A percentile compares a stretch with the other conserved stretches of the same genome.
Conservation (phyloP, 2,329 filamentous ascomycete genomes). For the Colletotrichum neosansevieriae region DNA sequence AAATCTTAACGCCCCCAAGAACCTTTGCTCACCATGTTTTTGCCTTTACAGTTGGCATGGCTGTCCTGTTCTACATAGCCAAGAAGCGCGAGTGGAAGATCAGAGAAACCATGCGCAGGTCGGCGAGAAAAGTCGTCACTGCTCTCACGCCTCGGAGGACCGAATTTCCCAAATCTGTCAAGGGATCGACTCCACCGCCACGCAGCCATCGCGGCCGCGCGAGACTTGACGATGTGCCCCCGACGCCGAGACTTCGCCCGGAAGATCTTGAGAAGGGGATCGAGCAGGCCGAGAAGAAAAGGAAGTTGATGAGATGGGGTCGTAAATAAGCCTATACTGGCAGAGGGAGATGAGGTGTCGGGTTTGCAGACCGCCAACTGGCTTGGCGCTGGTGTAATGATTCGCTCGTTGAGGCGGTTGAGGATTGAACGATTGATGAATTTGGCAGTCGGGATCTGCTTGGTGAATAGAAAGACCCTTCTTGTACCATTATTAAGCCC, state of each 20-base stretch:
- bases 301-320: conserved; percentile 49
- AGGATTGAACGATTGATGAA: conserved; percentile 24
- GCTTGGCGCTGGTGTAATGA: conserved; percentile 35
- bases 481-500: conserved; percentile 34
- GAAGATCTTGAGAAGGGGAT: conserved; percentile 72
- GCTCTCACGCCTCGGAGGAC: conserved; percentile 72
- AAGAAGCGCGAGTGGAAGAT: conserved; percentile 90
- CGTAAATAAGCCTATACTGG: conserved; percentile 24
- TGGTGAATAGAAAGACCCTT: conserved; percentile 25
- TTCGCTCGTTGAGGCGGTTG: conserved; percentile 20
- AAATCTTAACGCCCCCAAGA: neutral
- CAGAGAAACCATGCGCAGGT: conserved; percentile 77
- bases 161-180: conserved; percentile 71
- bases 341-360: neutral
- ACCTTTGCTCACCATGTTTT: conserved; percentile 5
- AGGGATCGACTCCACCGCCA: conserved; percentile 50
- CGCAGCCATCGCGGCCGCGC: conserved; percentile 36
- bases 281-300: conserved; percentile 52
- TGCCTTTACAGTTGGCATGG: conserved; percentile 65
- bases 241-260: conserved; percentile 66
- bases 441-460: conserved; percentile 23
- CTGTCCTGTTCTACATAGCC: conserved; percentile 80
- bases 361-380: conserved; percentile 25
- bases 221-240: conserved; percentile 64
- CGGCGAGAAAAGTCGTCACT: conserved; percentile 71